A percentile compares a stretch with the other conserved stretches of the same genome.
These are phyloP conservation scores for Zopfia rhizophila DNA, from an alignment of 2,329 filamentous ascomycete species.

Conservation along the genomic window DNA sequence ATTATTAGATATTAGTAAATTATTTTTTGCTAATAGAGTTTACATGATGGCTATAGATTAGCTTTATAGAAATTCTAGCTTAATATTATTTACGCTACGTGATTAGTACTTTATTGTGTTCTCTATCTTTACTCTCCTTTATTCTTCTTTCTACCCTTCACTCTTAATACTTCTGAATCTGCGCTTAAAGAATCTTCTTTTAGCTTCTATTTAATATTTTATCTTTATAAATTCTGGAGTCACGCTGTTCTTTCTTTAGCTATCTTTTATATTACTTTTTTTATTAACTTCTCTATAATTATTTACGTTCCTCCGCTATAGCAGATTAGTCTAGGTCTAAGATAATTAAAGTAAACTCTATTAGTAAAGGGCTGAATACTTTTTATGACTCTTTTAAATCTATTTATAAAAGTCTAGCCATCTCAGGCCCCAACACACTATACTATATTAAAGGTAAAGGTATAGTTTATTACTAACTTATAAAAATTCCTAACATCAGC, in stretches of 20 bases:
- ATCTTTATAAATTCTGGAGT: no score
- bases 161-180: no score
- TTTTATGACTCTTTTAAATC: constrained; percentile 22
- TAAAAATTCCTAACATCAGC: constrained; percentile 16
- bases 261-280: constrained; percentile 15
- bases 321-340: constrained; percentile 17
- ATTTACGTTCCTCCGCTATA: constrained; percentile 14
- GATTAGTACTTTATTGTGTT: no score
- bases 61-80: no score
- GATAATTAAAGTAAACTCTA: constrained; percentile 23
- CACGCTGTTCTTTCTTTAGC: constrained; percentile 17
- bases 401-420: constrained; percentile 15
- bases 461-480: constrained; percentile 15
- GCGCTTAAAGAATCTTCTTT: no score
- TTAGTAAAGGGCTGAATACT: constrained; percentile 21
- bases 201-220: no score
- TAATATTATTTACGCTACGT: no score
- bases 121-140: no score
- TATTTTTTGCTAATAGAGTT: no score
- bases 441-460: constrained; percentile 23
- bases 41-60: no score
- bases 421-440: constrained; percentile 15
- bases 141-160: no score
- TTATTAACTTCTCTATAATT: constrained; percentile 18
- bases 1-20: no score